A percentile compares a stretch with the other conserved stretches of the same genome.
phyloP scores from a whole-genome alignment of 495 filamentous ascomycete species.

The Penicillium steckii region DNA sequence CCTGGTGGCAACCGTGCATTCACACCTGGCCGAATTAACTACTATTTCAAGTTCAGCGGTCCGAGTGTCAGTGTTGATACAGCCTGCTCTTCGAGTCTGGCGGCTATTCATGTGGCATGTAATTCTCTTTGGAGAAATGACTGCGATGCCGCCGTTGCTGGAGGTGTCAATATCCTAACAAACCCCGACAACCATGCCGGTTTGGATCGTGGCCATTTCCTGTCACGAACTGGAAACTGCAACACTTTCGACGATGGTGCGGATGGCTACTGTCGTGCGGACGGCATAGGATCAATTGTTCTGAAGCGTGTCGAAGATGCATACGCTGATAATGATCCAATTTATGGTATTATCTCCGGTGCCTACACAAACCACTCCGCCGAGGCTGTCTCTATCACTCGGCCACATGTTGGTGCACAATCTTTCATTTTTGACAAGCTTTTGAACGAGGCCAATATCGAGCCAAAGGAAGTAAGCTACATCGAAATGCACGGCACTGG shows the following conservation, averaged over 20 bases:
- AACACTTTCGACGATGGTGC: conserved; percentile 76
- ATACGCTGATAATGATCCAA: conserved; percentile 68
- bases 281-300: conserved; percentile 68
- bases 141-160: conserved; percentile 81
- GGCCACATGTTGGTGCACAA: conserved; percentile 74
- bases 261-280: conserved; percentile 76
- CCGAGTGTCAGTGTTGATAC: conserved; percentile 87
- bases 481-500: conserved; percentile 92
- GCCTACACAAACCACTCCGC: conserved; percentile 75
- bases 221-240: conserved; percentile 76
- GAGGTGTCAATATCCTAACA: conserved; percentile 77
- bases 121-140: conserved; percentile 78
- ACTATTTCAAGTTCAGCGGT: conserved; percentile 84
- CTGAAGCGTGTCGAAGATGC: conserved; percentile 78
- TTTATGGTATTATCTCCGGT: conserved; percentile 65
- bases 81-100: conserved; percentile 83
- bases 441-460: conserved; percentile 65
- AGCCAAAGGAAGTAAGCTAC: conserved; percentile 74
- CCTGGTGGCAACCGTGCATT: conserved; percentile 88
- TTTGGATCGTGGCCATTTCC: conserved; percentile 78
- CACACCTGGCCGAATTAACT: conserved; percentile 83
- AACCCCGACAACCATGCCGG: conserved; percentile 85
- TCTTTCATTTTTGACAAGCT: conserved; percentile 66
- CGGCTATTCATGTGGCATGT: conserved; percentile 82
- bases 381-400: conserved; percentile 77